phyloP scores from a whole-genome alignment of 306 rosid genomes.

The Cicer judaicum region DNA sequence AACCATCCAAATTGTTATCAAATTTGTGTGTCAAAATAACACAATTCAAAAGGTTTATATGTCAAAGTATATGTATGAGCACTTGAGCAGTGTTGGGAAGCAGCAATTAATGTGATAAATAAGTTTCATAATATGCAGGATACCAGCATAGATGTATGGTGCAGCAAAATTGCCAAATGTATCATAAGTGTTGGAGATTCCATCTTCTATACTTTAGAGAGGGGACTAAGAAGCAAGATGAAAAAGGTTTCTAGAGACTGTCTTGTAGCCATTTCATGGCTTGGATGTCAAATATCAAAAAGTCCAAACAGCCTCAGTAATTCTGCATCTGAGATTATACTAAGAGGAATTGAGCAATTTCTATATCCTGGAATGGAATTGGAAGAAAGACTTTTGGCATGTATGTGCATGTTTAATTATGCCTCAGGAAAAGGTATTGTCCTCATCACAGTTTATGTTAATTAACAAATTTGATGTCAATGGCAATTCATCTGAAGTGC shows the following conservation, averaged over 20 bases:
- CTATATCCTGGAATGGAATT: conserved; percentile 78
- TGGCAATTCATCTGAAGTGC: conserved; percentile 2
- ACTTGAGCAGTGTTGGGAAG: not conserved
- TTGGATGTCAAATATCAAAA: conserved; percentile 75
- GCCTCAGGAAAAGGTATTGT: conserved; percentile 79
- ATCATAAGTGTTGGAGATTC: conserved; percentile 61
- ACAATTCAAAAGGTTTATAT: not conserved
- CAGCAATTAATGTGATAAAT: conserved; percentile 9
- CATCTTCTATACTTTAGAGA: conserved; percentile 64
- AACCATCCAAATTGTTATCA: too few relatives aligned
- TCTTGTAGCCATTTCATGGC: conserved; percentile 74
- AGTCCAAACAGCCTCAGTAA: conserved; percentile 56
- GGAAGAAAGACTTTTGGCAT: conserved; percentile 79
- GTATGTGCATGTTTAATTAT: conserved; percentile 73
- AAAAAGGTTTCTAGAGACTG: conserved; percentile 71
- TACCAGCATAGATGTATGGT: conserved; percentile 71
- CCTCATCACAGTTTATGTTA: conserved; percentile 13
- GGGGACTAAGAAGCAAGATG: conserved; percentile 62
- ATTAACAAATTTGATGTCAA: conserved; percentile 7
- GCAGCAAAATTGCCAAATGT: conserved; percentile 62
- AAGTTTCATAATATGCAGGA: conserved; percentile 62
- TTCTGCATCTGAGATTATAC: conserved; percentile 69
- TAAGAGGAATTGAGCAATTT: conserved; percentile 69
- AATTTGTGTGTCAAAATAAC: too few relatives aligned
- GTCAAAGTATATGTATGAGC: conserved; percentile 21